Evolutionary conservation across 345 rosid species (phyloP), one percentile per base, ranked within the genome.

Genomic region (Mercurialis annua): DNA sequence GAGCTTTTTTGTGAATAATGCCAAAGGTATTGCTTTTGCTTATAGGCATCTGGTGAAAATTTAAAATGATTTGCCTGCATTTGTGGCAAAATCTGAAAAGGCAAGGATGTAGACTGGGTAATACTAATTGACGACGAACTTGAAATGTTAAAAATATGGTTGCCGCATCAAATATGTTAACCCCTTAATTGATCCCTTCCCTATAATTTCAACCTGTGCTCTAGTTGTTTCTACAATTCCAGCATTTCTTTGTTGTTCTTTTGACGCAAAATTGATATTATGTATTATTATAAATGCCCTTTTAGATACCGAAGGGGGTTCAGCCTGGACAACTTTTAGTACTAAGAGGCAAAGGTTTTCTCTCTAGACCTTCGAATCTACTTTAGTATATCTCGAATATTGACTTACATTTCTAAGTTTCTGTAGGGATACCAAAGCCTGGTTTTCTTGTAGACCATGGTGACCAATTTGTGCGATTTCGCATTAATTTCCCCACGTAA

Each of bases 281-380:
- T 63, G 60, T 69, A 62, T 52, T 59, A 61, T 80, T 77, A 31
- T 56, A 27, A 27, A 56, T 77, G 62, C 57, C 38, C 65, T 24
- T 77, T 70, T 86, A 93, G 98, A 87, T 90, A 83, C 97, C 98
- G 10, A 78, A 81, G 74, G 97, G 97, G 29, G 90, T 80, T 78
- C 97, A 90, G 73, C 97, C 81, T 69, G 98, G 94, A 63, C 87
- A 93, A 67, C 80, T 83, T 61, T 57, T 86, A 74, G 77, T 81
- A 61, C 80, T 92, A 69, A 87, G 92, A 83, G 92, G 96, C 67
- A 88, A 88, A 88, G 98, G 97, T 88, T 76, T 49, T 48, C 33
- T 26, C 56, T 40, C 56, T 48, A 30, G 62, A 2, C 59, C 67
- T 26, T 67, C 59, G 59, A 49, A 55, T 58, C 44, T 72, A 42